A percentile compares a stretch with the other conserved stretches of the same genome.
These are phyloP conservation scores for Pterocarpus santalinus DNA, from an alignment of 306 rosid genomes.

Conservation along the genomic window DNA sequence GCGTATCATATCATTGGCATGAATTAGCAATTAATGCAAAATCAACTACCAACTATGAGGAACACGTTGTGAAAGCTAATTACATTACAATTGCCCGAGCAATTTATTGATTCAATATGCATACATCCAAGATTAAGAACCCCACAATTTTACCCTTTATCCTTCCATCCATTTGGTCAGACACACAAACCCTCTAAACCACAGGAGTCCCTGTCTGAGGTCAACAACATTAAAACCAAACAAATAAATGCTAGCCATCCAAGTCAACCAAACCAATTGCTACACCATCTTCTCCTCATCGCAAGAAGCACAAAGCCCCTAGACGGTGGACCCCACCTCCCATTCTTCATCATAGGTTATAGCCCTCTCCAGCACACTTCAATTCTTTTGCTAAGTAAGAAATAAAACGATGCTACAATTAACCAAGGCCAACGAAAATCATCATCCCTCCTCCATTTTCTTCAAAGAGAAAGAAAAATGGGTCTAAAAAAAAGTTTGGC, in stretches of 20 bases:
- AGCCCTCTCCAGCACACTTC: not conserved
- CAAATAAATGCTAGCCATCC: constrained; percentile 29
- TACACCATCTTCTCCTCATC: constrained; percentile 26
- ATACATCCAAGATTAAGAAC: constrained; percentile 30
- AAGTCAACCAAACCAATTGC: constrained; percentile 18
- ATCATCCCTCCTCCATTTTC: not conserved
- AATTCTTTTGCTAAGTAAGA: constrained; percentile 8
- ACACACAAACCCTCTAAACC: constrained; percentile 32
- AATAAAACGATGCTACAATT: not conserved
- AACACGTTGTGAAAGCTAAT: constrained; percentile 19
- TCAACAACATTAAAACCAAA: constrained; percentile 22
- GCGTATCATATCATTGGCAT: not conserved
- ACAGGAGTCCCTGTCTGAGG: constrained; percentile 41
- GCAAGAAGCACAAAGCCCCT: not conserved
- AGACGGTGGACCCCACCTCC: constrained; percentile 5
- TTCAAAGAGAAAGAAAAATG: no score
- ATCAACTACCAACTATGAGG: constrained; percentile 31
- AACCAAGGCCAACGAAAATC: not conserved
- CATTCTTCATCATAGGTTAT: not conserved
- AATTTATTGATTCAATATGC: constrained; percentile 3
- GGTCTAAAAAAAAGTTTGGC: not conserved
- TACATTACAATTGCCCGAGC: not conserved
- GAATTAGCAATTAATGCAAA: constrained; percentile 45
- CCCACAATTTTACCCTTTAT: constrained; percentile 39
- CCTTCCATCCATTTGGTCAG: constrained; percentile 31